phyloP scores from a whole-genome alignment of 1,139 yeast species.

The Pichia sp. region DNA sequence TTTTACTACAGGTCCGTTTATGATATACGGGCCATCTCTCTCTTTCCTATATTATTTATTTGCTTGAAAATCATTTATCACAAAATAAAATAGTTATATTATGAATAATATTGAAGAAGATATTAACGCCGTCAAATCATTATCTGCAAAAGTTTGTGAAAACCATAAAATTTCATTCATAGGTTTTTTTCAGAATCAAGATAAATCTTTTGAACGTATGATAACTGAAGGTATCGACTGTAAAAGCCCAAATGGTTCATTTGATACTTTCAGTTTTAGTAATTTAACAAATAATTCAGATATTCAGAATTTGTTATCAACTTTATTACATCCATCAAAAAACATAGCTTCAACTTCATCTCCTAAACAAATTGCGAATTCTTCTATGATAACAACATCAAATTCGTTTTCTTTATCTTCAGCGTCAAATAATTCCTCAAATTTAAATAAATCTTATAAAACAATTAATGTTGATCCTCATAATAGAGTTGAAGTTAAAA shows the following conservation, averaged over 20 bases:
- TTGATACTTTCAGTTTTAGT: slow-evolving; percentile 2
- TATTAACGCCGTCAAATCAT: slow-evolving; percentile 3
- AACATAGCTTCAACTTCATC: slow-evolving; percentile 7
- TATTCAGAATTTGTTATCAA: slow-evolving; percentile 7
- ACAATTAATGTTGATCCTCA: slow-evolving; percentile 17
- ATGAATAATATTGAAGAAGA: slow-evolving; percentile 6
- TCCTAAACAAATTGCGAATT: neutral
- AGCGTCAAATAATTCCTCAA: neutral
- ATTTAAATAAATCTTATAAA: slow-evolving; percentile 9
- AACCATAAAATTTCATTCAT: slow-evolving; percentile 10
- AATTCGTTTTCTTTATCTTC: slow-evolving; percentile 1
- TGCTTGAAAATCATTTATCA: too few species aligned
- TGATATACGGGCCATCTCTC: neutral
- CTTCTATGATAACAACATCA: neutral
- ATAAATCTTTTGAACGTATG: slow-evolving; percentile 7
- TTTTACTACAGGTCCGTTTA: neutral
- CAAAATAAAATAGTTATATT: too few species aligned
- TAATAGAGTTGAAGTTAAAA: slow-evolving; percentile 21
- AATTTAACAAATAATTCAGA: slow-evolving; percentile 9
- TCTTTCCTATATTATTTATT: too few species aligned
- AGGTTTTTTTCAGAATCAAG: slow-evolving; percentile 13
- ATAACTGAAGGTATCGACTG: slow-evolving; percentile 10
- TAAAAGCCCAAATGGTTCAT: slow-evolving; percentile 11
- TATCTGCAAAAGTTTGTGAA: slow-evolving; percentile 8
- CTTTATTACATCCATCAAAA: slow-evolving; percentile 1